phyloP scores from a whole-genome alignment of 176 grass and related monocot genomes.

The Phoenix dactylifera region DNA sequence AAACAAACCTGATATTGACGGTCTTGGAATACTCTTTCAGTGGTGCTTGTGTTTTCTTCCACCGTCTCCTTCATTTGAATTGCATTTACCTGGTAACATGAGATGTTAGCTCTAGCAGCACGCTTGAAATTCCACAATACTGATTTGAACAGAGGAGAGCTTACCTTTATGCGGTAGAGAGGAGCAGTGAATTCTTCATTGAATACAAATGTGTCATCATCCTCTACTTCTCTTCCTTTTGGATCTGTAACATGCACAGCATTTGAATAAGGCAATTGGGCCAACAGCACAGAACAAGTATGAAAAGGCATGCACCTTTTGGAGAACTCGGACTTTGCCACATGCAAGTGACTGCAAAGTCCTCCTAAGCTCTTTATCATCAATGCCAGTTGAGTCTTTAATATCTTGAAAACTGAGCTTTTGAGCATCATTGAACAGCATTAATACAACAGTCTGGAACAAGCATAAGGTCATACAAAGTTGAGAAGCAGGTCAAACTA shows the following conservation, averaged over 20 bases:
- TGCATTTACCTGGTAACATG: conserved; percentile 76
- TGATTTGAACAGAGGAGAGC: conserved; percentile 1
- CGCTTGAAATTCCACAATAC: not conserved
- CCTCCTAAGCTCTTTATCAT: conserved; percentile 98
- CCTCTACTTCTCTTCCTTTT: conserved; percentile 90
- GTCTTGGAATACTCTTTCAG: conserved; percentile 95
- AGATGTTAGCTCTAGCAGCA: conserved; percentile 21
- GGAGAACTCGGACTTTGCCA: conserved; percentile 92
- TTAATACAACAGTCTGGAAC: conserved; percentile 80
- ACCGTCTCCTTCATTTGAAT: conserved; percentile 99
- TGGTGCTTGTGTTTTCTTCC: conserved; percentile 98
- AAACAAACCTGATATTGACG: conserved; percentile 88
- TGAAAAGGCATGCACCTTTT: conserved; percentile 56
- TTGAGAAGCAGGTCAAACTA: not conserved
- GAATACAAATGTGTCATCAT: conserved; percentile 84
- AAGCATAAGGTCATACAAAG: conserved; percentile 2
- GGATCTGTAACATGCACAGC: conserved; percentile 54
- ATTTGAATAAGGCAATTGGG: conserved; percentile 13
- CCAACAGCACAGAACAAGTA: conserved; percentile 8
- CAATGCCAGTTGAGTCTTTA: conserved; percentile 84
- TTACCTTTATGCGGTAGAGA: conserved; percentile 96
- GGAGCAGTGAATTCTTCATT: conserved; percentile 92
- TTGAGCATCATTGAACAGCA: conserved; percentile 94
- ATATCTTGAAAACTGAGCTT: conserved; percentile 89
- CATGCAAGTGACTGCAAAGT: conserved; percentile 98